These are phyloP conservation scores for Colletotrichum camelliae DNA, from an alignment of 2,329 filamentous ascomycete genomes.

Conservation along the genomic window DNA sequence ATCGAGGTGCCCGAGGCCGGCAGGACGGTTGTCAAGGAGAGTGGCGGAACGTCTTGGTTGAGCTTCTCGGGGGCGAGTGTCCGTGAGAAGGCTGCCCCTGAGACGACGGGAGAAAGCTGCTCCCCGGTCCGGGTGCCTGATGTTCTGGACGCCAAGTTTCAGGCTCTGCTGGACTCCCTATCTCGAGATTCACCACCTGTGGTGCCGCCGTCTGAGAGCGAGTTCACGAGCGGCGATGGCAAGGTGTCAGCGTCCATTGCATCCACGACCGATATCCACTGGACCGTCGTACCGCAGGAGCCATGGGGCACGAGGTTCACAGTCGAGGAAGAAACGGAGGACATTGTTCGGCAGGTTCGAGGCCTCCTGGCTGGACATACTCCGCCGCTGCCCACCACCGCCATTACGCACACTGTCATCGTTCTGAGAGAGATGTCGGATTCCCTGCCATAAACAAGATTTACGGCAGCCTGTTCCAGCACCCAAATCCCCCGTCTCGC, in stretches of 20 bases:
- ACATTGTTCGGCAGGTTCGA: constrained; percentile 52
- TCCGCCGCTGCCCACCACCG: constrained; percentile 38
- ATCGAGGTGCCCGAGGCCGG: constrained; percentile 66
- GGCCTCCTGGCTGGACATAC: constrained; percentile 38
- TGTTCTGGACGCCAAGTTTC: constrained; percentile 70
- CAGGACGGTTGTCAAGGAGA: constrained; percentile 63
- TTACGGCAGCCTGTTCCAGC: constrained; percentile 77
- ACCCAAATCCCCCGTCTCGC: constrained; percentile 83
- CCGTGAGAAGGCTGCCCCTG: constrained; percentile 41
- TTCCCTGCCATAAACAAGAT: constrained; percentile 73
- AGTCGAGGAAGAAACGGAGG: constrained; percentile 53
- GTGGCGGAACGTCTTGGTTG: constrained; percentile 80
- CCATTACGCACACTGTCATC: constrained; percentile 65
- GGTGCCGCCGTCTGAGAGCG: not conserved
- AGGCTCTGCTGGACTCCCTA: constrained; percentile 41
- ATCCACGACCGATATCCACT: constrained; percentile 31
- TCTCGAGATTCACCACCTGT: not conserved
- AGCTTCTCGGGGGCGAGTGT: constrained; percentile 64
- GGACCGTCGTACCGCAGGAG: constrained; percentile 41
- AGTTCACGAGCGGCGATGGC: not conserved
- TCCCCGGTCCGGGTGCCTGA: constrained; percentile 60
- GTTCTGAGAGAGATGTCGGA: constrained; percentile 80
- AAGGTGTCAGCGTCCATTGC: not conserved
- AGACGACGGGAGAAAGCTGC: constrained; percentile 5
- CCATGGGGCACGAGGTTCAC: constrained; percentile 22